Base-by-base conservation (phyloP, 352 stramenopile genomes). In the Phytophthora foliorum region DNA sequence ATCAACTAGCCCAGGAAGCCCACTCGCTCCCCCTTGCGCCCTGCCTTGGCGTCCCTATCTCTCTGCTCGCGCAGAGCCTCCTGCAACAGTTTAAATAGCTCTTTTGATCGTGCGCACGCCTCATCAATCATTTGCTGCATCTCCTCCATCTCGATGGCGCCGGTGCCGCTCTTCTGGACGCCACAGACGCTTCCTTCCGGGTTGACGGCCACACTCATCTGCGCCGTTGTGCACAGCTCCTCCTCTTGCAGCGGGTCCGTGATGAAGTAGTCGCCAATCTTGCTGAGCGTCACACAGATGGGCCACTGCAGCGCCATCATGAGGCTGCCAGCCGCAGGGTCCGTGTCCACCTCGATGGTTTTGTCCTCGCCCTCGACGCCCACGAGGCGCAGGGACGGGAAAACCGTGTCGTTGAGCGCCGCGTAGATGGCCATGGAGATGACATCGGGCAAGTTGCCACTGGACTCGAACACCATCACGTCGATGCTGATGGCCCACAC, bases 101-200 rank as follows among this genome's bases (percentile, higher is more conserved):
- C 78, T 42, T 83, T 86, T 21, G 86, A 87, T 9, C 80, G 71
- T 59, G 81, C 78, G 62, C 76, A 86, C 16, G 84, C 84, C 58
- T 92, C 82, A 48, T 94, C 86, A 57, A 92, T 75, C 82, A 94
- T 94, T 31, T 84, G 72, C 72, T 94, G 84, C 82, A 91, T 89
- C 61, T 94, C 86, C 19, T 85, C 78, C 69, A 90, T 80, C 42
- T 89, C 84, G 19, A 94, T 80, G 19, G 86, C 84, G 19, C 84
- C 86, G 4, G 71, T 67, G 7, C 86, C 86, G 50, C 81, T 90
- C 77, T 93, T 94, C 64, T 94, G 86, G 17, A 93, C 75, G 46
- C 86, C 86, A 49, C 84, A 92, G 32, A 94, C 82, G 17, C 68
- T 74, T 11, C 82, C 78, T 11, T 67, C 77, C 6, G 75, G 81